These are phyloP conservation scores for Populus tomentosa DNA, from an alignment of 441 rosid genomes.

Conservation along the genomic window DNA sequence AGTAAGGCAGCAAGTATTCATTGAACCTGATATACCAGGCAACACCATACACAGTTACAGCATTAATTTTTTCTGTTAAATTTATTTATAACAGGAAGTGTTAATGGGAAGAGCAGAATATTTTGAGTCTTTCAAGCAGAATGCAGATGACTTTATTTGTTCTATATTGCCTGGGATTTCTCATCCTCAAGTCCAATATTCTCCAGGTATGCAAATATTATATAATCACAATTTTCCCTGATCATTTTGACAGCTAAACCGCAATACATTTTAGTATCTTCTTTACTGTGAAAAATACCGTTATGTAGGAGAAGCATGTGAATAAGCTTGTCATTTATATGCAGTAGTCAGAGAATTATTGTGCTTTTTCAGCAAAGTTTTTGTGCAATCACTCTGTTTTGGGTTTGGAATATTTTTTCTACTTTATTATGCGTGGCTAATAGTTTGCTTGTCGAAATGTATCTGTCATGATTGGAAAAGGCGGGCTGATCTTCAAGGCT, in stretches of 20 bases:
- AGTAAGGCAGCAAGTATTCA: not conserved
- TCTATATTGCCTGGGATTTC: constrained; percentile 87
- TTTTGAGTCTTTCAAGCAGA: constrained; percentile 75
- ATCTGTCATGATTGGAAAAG: constrained; percentile 14
- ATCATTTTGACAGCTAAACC: not conserved
- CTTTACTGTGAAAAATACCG: constrained; percentile 1
- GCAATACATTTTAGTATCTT: not conserved
- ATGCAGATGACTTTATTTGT: constrained; percentile 91
- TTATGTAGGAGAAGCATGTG: constrained; percentile 6
- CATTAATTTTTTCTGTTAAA: not conserved
- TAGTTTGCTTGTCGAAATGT: not conserved
- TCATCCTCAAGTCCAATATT: constrained; percentile 88
- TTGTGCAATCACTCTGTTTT: not conserved
- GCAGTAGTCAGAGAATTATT: constrained; percentile 8
- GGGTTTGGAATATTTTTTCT: not conserved
- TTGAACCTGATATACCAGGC: constrained; percentile 9
- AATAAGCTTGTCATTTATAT: constrained; percentile 4
- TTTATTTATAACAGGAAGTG: constrained; percentile 59
- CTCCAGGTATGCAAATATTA: constrained; percentile 53
- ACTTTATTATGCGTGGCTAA: not conserved
- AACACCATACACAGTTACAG: too few species aligned
- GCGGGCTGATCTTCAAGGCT: constrained; percentile 88
- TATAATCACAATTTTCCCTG: not conserved
- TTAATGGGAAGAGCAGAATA: constrained; percentile 87
- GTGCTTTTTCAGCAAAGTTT: not conserved